A percentile compares a stretch with the other conserved stretches of the same genome.
These are phyloP conservation scores for Sindora glabra DNA, from an alignment of 306 rosid genomes.

Conservation along the genomic window DNA sequence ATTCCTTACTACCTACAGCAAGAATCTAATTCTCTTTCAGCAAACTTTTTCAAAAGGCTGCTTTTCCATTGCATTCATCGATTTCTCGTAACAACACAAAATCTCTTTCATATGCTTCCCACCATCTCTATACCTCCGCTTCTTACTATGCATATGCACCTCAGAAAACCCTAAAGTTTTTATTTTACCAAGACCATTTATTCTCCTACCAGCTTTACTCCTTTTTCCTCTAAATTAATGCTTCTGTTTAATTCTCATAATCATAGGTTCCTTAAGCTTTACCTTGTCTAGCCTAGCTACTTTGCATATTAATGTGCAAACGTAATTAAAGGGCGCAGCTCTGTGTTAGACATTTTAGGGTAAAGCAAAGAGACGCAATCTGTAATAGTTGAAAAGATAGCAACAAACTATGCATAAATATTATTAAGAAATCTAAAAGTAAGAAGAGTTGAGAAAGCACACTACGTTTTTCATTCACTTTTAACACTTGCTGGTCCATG, in stretches of 20 bases:
- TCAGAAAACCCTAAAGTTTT: conserved; percentile 21
- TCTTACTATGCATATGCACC: background rate
- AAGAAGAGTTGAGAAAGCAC: conserved; percentile 20
- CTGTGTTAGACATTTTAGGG: background rate
- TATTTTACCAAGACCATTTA: conserved; percentile 21
- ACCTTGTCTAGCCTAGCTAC: background rate
- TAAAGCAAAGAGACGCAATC: conserved; percentile 10
- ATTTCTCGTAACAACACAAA: conserved; percentile 43
- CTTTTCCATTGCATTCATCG: conserved; percentile 30
- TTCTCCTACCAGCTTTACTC: conserved; percentile 12
- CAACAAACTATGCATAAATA: too few species aligned
- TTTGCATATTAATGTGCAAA: too few species aligned
- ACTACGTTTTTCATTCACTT: conserved; percentile 12
- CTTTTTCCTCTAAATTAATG: background rate
- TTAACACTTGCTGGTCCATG: conserved; percentile 23
- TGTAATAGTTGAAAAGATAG: too few species aligned
- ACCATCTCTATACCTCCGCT: conserved; percentile 17
- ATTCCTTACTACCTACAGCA: conserved; percentile 32
- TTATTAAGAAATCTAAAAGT: conserved; percentile 9
- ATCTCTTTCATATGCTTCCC: conserved; percentile 33
- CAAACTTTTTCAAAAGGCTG: conserved; percentile 40
- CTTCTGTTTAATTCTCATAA: too few species aligned
- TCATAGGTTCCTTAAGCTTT: too few species aligned
- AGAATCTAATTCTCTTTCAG: conserved; percentile 40
- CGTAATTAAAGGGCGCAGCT: background rate